Base-by-base conservation (phyloP, 108 stramenopile genomes). In the Nitzschia sp. region DNA sequence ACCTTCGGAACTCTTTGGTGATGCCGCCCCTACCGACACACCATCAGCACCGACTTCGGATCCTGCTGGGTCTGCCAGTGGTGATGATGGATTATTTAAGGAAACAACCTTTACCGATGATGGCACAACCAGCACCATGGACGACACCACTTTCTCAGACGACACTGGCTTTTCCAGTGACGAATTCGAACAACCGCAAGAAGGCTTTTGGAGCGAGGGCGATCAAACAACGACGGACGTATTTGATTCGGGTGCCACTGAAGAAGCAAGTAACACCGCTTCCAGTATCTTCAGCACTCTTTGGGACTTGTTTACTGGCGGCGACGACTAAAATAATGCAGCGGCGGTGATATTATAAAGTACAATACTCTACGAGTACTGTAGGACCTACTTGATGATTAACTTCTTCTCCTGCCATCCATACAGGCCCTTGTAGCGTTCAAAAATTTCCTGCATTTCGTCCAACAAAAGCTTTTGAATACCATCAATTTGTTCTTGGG, bases 1-100 rank as follows among this genome's bases (percentile, higher is more conserved):
- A 29, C 66, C 86, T 2, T 67, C 72, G 16, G 80, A 82, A 17
- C 46, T 92, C 46, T 89, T 88, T 77, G 91, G 91, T 11, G 91
- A 92, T 83, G 88, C 85, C 19, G 86, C 90, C 2, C 66, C 66
- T 0, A 19, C 33, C 26, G 58, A 66, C 29, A 13, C 68, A 13
- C 45, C 55, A 59, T 38, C 53, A 27, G 17, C 0, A 16, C 21
- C 66, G n/a, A 17, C n/a, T n/a, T 27, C 6, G 0, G 48, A 5
- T 19, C 11, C 25, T 22, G 28, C n/a, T 5, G 57, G 48, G 53
- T 25, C 53, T 25, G 17, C 45, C n/a, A 8, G 27, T 44, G 53
- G 28, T 21, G 50, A 60, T 22, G 36, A 34, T 38, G 45, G 32
- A 11, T 4, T 45, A 15, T 58, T 58, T 23, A 32, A 22, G 6